Conservation (phyloP, 2,329 filamentous ascomycete species). For the Trichoderma pleuroti region DNA sequence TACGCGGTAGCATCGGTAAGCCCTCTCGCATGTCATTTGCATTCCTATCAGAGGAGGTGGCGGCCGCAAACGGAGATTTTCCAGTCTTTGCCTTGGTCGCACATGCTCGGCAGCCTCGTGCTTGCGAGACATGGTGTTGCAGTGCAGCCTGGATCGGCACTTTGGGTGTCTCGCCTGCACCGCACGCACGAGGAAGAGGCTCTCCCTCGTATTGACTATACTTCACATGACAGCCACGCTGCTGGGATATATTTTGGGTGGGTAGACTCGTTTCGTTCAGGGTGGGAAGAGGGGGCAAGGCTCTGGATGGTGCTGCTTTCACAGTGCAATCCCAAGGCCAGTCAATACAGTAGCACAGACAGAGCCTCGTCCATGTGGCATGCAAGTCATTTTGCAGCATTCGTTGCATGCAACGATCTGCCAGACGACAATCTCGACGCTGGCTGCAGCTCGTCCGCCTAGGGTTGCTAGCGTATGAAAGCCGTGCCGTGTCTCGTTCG, state of each 20-base stretch:
- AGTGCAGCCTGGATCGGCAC: not conserved
- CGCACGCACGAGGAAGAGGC: not conserved
- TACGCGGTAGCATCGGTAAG: not conserved
- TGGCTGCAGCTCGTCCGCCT: not conserved
- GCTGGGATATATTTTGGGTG: not conserved
- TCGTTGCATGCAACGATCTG: constrained; percentile 3
- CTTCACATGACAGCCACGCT: not conserved
- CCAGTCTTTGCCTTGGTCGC: not conserved
- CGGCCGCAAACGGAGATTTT: constrained; percentile 2
- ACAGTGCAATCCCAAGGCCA: not conserved
- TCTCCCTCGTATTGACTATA: not conserved
- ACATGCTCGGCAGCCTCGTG: not conserved
- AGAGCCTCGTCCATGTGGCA: not conserved
- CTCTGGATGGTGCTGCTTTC: not conserved
- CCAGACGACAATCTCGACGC: not conserved
- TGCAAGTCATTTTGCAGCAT: constrained; percentile 7
- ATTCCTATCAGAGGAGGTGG: not conserved
- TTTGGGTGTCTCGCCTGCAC: not conserved
- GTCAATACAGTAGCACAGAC: not conserved
- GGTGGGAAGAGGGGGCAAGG: not conserved
- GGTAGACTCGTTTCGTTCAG: not conserved
- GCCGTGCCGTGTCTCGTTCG: not conserved
- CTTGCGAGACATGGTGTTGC: not conserved
- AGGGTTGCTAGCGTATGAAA: not conserved
- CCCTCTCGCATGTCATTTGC: not conserved